Evolutionary conservation across 2,329 filamentous ascomycete species (phyloP).

Genomic region (Talaromyces sp.): DNA sequence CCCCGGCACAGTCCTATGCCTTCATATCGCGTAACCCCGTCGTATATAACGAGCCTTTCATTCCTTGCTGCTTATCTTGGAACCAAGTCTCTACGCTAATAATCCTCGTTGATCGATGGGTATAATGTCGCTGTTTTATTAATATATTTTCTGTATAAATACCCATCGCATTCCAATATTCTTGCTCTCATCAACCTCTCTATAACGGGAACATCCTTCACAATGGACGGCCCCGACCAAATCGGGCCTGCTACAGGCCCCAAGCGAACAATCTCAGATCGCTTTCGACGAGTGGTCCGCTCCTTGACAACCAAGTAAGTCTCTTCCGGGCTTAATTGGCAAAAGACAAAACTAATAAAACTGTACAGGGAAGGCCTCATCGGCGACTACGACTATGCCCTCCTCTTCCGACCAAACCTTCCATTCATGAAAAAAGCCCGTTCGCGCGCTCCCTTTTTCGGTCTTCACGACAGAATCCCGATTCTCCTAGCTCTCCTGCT

Average conservation of each 20-base stretch:
- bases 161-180: not conserved
- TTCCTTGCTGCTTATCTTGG: not conserved
- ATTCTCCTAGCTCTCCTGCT: slow-evolving; percentile 61
- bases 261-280: slow-evolving; percentile 34
- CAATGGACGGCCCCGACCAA: slow-evolving; percentile 38
- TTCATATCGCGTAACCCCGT: not conserved
- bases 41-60: not conserved
- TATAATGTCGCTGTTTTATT: not conserved
- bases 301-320: slow-evolving; percentile 41
- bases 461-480: slow-evolving; percentile 63
- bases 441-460: slow-evolving; percentile 63
- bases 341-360: not conserved
- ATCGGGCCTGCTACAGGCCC: slow-evolving; percentile 40
- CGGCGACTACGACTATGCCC: slow-evolving; percentile 84
- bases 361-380: slow-evolving; percentile 63
- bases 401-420: slow-evolving; percentile 74
- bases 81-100: not conserved
- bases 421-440: slow-evolving; percentile 69
- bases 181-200: not conserved
- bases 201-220: no score
- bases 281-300: slow-evolving; percentile 29
- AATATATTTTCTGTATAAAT: not conserved
- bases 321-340: no score
- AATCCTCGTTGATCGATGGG: slow-evolving; percentile 1
- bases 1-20: not conserved